phyloP scores from a whole-genome alignment of 768 basidiomycete genomes.

The Exidia glandulosa region DNA sequence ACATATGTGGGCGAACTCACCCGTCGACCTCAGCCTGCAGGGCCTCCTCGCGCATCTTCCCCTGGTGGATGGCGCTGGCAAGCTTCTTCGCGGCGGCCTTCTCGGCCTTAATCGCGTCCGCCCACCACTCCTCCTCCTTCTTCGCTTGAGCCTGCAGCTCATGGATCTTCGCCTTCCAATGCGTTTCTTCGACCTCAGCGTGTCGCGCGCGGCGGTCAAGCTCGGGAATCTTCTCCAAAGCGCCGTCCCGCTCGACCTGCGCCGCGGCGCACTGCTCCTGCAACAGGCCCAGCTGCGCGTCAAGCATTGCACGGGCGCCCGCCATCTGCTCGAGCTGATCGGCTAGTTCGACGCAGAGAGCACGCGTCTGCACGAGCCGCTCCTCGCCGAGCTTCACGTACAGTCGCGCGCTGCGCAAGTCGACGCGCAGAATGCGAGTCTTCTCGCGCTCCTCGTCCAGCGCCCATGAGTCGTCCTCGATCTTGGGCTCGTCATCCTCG shows the following conservation, averaged over 20 bases:
- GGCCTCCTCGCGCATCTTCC: slow-evolving; percentile 53
- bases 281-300: neutral
- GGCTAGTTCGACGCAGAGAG: neutral
- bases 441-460: neutral
- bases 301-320: neutral
- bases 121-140: neutral
- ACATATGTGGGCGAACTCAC: slow-evolving; percentile 24
- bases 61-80: slow-evolving; percentile 39
- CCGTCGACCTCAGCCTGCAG: slow-evolving; percentile 56
- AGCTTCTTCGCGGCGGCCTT: slow-evolving; percentile 34
- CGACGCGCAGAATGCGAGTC: neutral
- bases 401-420: neutral
- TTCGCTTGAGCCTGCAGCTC: neutral
- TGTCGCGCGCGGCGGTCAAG: slow-evolving; percentile 21
- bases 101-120: slow-evolving; percentile 12
- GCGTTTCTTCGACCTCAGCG: slow-evolving; percentile 17
- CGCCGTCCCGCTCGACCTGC: neutral
- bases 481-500: neutral
- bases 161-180: slow-evolving; percentile 4
- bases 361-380: neutral
- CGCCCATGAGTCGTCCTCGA: neutral
- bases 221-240: slow-evolving; percentile 8
- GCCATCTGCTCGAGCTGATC: neutral
- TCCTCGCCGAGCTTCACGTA: neutral
- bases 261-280: neutral